These are phyloP conservation scores for Nitzschia sp. DNA, from an alignment of 108 stramenopile species.

Conservation along the genomic window DNA sequence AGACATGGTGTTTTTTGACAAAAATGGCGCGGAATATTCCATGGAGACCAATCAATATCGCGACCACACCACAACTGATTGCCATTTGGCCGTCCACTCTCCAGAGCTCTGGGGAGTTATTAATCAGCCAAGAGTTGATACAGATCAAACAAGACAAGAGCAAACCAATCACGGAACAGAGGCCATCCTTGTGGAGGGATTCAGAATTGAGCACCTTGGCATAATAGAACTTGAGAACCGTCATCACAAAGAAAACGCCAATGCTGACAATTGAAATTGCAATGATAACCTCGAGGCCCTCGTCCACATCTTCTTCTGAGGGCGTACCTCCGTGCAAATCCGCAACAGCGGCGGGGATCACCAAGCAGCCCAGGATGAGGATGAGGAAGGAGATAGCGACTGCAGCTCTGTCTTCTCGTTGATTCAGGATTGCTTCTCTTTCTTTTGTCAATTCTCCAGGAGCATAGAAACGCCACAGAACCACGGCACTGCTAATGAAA, in stretches of 20 bases:
- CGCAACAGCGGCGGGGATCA: conserved; percentile 36
- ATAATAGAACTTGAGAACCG: conserved; percentile 57
- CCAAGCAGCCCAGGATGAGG: too few relatives aligned
- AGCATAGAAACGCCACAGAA: conserved; percentile 76
- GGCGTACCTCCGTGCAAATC: conserved; percentile 7
- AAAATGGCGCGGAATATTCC: too few relatives aligned
- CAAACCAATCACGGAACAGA: too few relatives aligned
- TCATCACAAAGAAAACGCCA: conserved; percentile 44
- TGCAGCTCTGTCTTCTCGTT: conserved; percentile 64
- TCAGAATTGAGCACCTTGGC: conserved; percentile 39
- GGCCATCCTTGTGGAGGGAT: too few relatives aligned
- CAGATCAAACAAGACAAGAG: too few relatives aligned
- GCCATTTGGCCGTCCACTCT: too few relatives aligned
- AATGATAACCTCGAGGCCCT: conserved; percentile 28
- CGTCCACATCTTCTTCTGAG: conserved; percentile 13
- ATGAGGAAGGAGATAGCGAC: too few relatives aligned
- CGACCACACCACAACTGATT: too few relatives aligned
- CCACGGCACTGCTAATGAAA: conserved; percentile 56
- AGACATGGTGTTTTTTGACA: too few relatives aligned
- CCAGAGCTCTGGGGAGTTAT: too few relatives aligned
- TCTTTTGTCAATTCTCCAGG: conserved; percentile 43
- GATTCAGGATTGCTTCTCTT: conserved; percentile 41
- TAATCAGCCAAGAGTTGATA: too few relatives aligned
- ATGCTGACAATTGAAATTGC: conserved; percentile 41
- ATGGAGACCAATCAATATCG: too few relatives aligned